phyloP scores from a whole-genome alignment of 1,284 basidiomycete species.

The Trichosporon faecale region DNA sequence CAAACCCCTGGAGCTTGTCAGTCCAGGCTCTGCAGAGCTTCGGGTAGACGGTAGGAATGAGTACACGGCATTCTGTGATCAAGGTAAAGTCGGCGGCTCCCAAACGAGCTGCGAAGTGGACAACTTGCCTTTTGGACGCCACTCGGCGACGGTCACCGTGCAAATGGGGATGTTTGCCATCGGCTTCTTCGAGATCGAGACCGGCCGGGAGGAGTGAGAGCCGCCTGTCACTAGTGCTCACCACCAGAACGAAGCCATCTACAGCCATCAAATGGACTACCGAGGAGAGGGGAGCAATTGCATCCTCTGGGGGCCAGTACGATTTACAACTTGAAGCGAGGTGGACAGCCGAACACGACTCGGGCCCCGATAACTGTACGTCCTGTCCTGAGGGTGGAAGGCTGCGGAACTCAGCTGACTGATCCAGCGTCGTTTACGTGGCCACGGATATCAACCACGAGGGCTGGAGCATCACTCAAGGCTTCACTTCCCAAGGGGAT shows the following conservation, averaged over 20 bases:
- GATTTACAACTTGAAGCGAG: no score
- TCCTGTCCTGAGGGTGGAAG: no score
- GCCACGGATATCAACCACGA: background rate
- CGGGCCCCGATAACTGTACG: no score
- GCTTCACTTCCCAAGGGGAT: background rate
- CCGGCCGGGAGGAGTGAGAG: background rate
- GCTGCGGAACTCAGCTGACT: background rate
- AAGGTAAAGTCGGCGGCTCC: no score
- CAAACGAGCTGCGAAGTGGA: no score
- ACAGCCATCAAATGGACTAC: background rate
- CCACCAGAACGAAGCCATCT: background rate
- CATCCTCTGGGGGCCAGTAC: no score
- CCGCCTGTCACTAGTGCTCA: background rate
- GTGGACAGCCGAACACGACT: no score
- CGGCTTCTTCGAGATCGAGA: background rate
- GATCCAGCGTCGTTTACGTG: background rate
- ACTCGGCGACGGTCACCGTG: background rate
- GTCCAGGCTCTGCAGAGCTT: no score
- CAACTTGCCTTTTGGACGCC: background rate
- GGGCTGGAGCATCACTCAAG: background rate
- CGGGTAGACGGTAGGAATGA: no score
- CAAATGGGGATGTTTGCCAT: background rate
- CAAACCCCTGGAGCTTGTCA: no score
- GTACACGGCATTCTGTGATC: no score
- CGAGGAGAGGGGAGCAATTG: no score